Conservation (phyloP, 208 protist species). For the Leishmania major region DNA sequence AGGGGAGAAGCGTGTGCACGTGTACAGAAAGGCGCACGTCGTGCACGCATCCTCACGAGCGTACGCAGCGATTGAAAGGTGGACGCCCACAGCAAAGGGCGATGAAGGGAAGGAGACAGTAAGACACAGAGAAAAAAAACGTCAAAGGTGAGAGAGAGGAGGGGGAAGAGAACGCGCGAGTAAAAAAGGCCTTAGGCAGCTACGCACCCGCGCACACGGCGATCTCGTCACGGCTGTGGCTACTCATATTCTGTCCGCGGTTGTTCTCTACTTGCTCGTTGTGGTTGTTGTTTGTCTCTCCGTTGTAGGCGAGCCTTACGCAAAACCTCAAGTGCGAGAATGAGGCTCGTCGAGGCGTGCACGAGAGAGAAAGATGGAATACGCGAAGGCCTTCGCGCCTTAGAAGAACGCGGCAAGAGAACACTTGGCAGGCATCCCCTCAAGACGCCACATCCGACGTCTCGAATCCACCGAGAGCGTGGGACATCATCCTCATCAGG, state of each 20-base stretch:
- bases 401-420: background rate
- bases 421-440: background rate
- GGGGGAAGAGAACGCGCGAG: background rate
- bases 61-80: background rate
- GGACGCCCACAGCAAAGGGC: no score
- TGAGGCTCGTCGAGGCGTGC: no score
- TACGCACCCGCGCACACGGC: background rate
- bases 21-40: background rate
- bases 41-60: background rate
- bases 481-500: background rate
- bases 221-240: no score
- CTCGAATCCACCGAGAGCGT: background rate
- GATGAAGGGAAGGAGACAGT: background rate
- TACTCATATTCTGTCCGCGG: no score
- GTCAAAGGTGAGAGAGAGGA: background rate
- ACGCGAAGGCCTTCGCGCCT: background rate
- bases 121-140: background rate
- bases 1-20: background rate
- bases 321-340: background rate
- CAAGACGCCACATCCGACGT: background rate
- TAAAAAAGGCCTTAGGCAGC: background rate
- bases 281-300: background rate
- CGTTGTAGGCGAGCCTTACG: background rate
- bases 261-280: background rate
- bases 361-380: no score